Evolutionary conservation across 176 grass and related monocot genomes (phyloP).

Genomic region (Oryza punctata): DNA sequence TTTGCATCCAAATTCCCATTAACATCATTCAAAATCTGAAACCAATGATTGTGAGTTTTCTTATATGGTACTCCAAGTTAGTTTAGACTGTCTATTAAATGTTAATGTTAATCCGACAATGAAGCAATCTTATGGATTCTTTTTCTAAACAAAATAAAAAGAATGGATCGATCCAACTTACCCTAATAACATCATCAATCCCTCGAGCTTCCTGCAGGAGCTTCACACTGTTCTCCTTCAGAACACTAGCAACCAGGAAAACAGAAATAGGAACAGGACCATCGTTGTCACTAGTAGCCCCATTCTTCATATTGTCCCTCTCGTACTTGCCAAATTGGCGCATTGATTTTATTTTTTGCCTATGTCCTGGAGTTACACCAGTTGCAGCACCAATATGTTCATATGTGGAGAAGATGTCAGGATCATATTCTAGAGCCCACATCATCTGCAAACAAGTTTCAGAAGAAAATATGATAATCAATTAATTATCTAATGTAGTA

Average conservation of each 20-base stretch:
- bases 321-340: slow-evolving; percentile 89
- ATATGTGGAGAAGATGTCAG: slow-evolving; percentile 61
- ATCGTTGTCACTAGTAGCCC: slow-evolving; percentile 38
- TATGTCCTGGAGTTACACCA: slow-evolving; percentile 55
- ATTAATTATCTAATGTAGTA: not conserved
- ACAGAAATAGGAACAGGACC: slow-evolving; percentile 90
- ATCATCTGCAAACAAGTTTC: slow-evolving; percentile 72
- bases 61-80: too few relatives aligned
- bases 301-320: slow-evolving; percentile 82
- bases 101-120: not conserved
- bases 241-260: slow-evolving; percentile 95
- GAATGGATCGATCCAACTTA: slow-evolving; percentile 39
- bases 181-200: slow-evolving; percentile 87
- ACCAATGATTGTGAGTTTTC: not conserved
- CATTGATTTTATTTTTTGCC: slow-evolving; percentile 65
- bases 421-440: slow-evolving; percentile 98
- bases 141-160: slow-evolving; percentile 10
- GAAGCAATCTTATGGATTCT: not conserved
- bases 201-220: slow-evolving; percentile 80
- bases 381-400: slow-evolving; percentile 59
- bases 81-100: too few relatives aligned
- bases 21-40: slow-evolving; percentile 84
- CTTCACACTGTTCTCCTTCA: slow-evolving; percentile 86
- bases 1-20: slow-evolving; percentile 87
- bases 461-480: slow-evolving; percentile 6